Conservation (phyloP, 2,329 filamentous ascomycete genomes). For the Chaetomium sp. region DNA sequence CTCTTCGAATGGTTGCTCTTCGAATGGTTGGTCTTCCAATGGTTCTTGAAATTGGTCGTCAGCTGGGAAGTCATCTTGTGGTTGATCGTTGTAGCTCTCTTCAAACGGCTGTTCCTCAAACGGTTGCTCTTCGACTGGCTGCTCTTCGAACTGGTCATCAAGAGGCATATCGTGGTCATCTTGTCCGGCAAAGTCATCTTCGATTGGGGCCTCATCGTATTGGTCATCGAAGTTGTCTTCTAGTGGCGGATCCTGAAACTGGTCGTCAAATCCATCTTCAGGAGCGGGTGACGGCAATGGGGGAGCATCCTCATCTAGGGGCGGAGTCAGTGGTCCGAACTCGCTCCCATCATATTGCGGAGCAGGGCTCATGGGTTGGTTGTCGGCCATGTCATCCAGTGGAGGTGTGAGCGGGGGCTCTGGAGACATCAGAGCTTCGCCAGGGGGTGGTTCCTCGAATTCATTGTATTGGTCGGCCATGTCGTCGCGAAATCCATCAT, state of each 20-base stretch:
- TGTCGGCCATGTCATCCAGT: not conserved
- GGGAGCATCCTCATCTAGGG: constrained; percentile 3
- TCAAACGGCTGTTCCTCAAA: not conserved
- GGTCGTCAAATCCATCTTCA: not conserved
- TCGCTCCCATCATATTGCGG: constrained; percentile 21
- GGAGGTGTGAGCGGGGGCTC: constrained; percentile 10
- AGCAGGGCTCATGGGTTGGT: not conserved
- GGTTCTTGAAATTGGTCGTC: no score
- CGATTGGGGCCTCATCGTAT: not conserved
- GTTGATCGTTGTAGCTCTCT: no score
- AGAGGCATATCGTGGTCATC: not conserved
- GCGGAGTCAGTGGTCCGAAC: constrained; percentile 17
- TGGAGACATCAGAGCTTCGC: constrained; percentile 14
- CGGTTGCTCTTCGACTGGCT: not conserved
- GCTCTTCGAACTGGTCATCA: not conserved
- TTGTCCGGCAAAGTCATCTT: not conserved
- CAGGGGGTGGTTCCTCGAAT: not conserved
- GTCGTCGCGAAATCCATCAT: not conserved
- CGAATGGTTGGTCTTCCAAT: not conserved
- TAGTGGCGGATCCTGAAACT: not conserved
- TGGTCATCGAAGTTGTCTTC: not conserved
- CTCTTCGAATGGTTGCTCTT: not conserved
- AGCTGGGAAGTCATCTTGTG: no score
- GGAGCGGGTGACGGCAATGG: constrained; percentile 1
- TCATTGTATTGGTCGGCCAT: not conserved